Base-by-base conservation (phyloP, 2,329 filamentous ascomycete genomes). In the Fusarium sp. region DNA sequence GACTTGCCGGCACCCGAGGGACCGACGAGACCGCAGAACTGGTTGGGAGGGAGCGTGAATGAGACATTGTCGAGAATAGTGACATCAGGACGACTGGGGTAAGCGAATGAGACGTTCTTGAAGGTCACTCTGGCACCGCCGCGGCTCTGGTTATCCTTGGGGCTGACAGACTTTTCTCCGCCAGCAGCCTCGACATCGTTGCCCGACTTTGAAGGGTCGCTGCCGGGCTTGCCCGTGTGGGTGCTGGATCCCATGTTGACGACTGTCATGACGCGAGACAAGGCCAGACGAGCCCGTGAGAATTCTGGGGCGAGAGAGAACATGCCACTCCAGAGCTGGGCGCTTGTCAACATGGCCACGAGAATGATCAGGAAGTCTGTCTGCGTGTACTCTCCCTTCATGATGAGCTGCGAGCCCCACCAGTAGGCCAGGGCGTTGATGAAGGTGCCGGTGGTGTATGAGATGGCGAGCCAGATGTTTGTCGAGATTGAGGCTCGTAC, bases 381-480 rank as follows among this genome's bases (percentile, higher is more conserved):
- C 36, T 87, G 87, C 2, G 82, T 83, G 70, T 91, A 91, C 57
- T 88, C 81, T 6, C 92, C 91, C 39, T 86, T 84, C 58, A 90
- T 86, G 64, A 94, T 92, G 66, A 90, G 88, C 73, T 89, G 90
- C 0, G 91, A 86, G 4, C 92, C 92, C 91, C 92, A 94, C 91
- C 92, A 95, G 79, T 94, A 94, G 1, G 91, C 90, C 48, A 94
- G 86, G 0, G 91, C 90, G 74, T 94, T 92, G 23, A 93, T 87
- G 51, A 92, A 85, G 73, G 91, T 91, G 31, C 89, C 87, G 10
- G 87, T 81, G 65, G 85, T 87, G 75, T 89, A 88, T 15, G 88
- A 85, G 31, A 90, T 81, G 3, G 89, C 88, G 9, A 90, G 84
- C 83, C 87, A 90, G 27, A 90, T 77, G 75, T 88, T 90, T 31